Conservation (phyloP, 441 rosid species). For the Gossypium davidsonii region DNA sequence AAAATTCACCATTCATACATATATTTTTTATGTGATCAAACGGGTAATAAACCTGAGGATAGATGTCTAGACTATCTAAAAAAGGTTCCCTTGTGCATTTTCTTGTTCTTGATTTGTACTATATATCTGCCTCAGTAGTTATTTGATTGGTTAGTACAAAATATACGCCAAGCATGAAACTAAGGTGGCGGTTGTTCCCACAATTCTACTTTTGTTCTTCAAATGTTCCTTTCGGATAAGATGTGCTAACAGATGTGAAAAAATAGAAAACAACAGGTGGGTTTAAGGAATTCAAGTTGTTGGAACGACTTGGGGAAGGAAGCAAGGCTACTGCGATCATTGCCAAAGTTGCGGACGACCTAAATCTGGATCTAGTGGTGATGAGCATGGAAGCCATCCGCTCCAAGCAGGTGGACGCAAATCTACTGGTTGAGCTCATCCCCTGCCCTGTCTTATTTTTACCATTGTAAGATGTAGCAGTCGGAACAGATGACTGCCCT, state of each 20-base stretch:
- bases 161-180: not conserved
- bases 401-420: conserved; percentile 89
- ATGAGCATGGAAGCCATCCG: conserved; percentile 96
- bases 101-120: not conserved
- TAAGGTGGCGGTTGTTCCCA: not conserved
- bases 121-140: not conserved
- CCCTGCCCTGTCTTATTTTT: conserved; percentile 88
- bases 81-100: not conserved
- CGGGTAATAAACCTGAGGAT: not conserved
- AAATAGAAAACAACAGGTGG: conserved; percentile 41
- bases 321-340: conserved; percentile 80
- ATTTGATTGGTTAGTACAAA: not conserved
- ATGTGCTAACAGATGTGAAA: not conserved
- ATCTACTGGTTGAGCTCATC: conserved; percentile 80
- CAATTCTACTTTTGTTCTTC: not conserved
- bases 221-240: not conserved
- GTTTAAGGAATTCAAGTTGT: conserved; percentile 69
- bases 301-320: conserved; percentile 92
- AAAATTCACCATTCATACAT: not conserved
- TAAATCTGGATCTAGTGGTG: conserved; percentile 73
- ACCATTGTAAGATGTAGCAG: conserved; percentile 43
- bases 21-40: not conserved
- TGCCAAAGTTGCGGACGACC: conserved; percentile 92
- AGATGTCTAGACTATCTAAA: not conserved
- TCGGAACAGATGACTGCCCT: conserved; percentile 6